A percentile compares a stretch with the other conserved stretches of the same genome.
Conservation (phyloP, 169 alveolate species). For the Neospora caninum region DNA sequence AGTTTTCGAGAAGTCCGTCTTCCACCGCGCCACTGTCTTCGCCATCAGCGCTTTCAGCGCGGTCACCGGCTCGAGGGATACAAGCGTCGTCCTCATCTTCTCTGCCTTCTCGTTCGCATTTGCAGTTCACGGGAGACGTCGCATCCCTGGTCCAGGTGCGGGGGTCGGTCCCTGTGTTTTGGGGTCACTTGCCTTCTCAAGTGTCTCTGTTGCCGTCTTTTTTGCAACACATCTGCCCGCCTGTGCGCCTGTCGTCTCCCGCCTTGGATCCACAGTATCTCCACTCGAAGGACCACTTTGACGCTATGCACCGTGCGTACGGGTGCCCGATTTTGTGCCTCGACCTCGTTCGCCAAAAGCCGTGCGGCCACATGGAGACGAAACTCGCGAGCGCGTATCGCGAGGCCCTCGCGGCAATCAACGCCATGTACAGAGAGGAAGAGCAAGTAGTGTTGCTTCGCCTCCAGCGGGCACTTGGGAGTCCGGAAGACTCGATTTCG, state of each 20-base stretch:
- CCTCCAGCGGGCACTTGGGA: neutral
- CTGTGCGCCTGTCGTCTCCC: neutral
- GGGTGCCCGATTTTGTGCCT: constrained; percentile 58
- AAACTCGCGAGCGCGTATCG: constrained; percentile 42
- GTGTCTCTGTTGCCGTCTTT: neutral
- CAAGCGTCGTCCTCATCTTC: neutral
- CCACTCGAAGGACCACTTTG: constrained; percentile 48
- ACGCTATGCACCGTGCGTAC: constrained; percentile 44
- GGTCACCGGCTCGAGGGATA: neutral
- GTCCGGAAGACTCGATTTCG: neutral
- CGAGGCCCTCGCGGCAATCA: constrained; percentile 41
- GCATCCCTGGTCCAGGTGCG: constrained; percentile 92
- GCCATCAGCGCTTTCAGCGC: neutral
- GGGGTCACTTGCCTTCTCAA: constrained; percentile 83
- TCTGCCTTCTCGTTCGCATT: neutral
- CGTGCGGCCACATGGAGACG: constrained; percentile 22
- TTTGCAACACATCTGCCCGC: neutral
- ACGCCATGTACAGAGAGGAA: neutral
- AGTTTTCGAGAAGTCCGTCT: neutral
- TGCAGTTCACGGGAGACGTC: constrained; percentile 77
- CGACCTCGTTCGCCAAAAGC: constrained; percentile 56
- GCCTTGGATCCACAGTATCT: neutral
- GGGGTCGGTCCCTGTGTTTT: constrained; percentile 95
- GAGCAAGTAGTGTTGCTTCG: neutral
- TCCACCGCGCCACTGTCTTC: neutral